Evolutionary conservation across 805 yeast species (phyloP).

Genomic region (Lachancea meyersii): DNA sequence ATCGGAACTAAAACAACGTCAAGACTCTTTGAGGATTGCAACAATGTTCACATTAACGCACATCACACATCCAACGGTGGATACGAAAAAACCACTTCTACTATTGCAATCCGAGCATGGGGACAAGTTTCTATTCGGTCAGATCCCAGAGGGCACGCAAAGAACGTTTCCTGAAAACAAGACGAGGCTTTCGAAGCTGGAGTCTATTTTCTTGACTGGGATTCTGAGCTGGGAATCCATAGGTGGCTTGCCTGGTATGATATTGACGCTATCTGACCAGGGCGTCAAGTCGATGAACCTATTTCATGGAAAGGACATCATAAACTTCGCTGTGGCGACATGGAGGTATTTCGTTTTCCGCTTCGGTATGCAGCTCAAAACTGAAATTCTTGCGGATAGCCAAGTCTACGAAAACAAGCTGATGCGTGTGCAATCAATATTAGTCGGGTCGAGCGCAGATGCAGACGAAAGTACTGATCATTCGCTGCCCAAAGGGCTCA

Average conservation of each 20-base stretch:
- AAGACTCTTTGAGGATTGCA: constrained; percentile 3
- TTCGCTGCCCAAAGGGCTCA: constrained; percentile 9
- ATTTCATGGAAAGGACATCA: constrained; percentile 42
- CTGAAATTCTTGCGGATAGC: constrained; percentile 22
- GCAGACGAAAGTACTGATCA: not conserved
- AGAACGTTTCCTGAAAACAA: constrained; percentile 60
- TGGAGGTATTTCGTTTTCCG: constrained; percentile 88
- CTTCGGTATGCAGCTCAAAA: constrained; percentile 51
- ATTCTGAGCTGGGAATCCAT: constrained; percentile 66
- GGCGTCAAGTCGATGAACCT: constrained; percentile 55
- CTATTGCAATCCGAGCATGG: constrained; percentile 39
- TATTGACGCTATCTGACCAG: constrained; percentile 76
- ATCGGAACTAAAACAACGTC: not conserved
- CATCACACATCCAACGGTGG: constrained; percentile 57
- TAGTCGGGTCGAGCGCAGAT: constrained; percentile 6
- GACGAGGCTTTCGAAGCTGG: constrained; percentile 49
- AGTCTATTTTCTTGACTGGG: constrained; percentile 73
- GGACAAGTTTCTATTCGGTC: constrained; percentile 61
- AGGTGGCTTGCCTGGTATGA: constrained; percentile 89
- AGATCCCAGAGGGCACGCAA: constrained; percentile 81
- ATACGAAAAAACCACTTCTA: constrained; percentile 51
- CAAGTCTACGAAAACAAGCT: constrained; percentile 31
- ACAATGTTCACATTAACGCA: constrained; percentile 47
- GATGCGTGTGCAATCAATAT: constrained; percentile 36
- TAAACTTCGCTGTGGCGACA: constrained; percentile 58